Evolutionary conservation across 164 flowering plant genomes (phyloP).

Genomic region (Umbellularia californica): DNA sequence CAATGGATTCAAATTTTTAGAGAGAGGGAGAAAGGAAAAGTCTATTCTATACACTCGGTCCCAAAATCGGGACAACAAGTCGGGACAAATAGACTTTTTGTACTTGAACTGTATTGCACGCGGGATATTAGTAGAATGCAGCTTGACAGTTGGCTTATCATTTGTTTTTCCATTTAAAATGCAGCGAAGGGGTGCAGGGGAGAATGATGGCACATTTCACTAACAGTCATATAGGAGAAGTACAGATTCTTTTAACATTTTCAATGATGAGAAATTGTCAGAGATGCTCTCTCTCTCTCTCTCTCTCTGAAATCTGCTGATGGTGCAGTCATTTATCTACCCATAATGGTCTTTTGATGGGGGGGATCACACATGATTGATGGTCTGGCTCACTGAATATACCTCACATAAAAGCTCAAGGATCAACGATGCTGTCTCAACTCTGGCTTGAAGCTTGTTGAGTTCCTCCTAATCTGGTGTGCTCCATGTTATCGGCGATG

Average conservation of each 20-base stretch:
- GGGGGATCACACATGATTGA: neutral
- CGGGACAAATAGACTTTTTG: no score
- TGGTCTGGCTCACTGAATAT: no score
- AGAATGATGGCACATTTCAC: conserved; percentile 3
- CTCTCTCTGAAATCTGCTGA: neutral
- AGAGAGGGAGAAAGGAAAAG: no score
- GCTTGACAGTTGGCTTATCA: neutral
- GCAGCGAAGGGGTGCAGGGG: conserved; percentile 21
- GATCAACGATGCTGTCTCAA: neutral
- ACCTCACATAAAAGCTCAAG: neutral
- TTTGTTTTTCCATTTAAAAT: conserved; percentile 1
- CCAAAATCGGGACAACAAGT: no score
- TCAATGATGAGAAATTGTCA: conserved; percentile 1
- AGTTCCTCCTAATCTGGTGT: neutral
- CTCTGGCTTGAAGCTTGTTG: neutral
- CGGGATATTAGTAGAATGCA: neutral
- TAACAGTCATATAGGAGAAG: conserved; percentile 6
- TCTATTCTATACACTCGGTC: no score
- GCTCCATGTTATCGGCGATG: neutral
- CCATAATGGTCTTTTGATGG: neutral
- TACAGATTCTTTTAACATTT: neutral
- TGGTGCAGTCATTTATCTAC: neutral
- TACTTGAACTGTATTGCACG: neutral
- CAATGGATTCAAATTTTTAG: no score
- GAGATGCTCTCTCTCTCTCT: neutral